Base-by-base conservation (phyloP, 2,329 filamentous ascomycete genomes). In the Botrytis medusae region DNA sequence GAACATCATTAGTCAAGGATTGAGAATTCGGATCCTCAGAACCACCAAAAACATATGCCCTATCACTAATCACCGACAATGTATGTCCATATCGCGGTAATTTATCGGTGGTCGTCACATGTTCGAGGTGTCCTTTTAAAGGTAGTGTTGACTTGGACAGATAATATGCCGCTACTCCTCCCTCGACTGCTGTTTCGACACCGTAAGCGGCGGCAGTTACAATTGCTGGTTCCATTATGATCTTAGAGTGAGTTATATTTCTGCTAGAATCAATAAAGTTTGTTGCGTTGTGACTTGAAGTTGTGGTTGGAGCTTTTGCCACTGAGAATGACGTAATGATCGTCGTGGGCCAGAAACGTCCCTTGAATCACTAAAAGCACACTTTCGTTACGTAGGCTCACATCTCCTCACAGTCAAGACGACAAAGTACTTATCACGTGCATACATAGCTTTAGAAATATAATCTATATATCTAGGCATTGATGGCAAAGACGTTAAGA, bases 31-130 rank as follows among this genome's bases (percentile, higher is more conserved):
- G 7, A 46, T 42, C n/a, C 14, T 29, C 68, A 18, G 32, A 51
- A 34, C 68, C 68, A 48, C 68, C 68, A 42, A 70, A 70, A n/a
- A 70, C 60, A 48, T 70, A 70, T 18, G 68, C 68, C 20, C 54
- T 70, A n/a, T 70, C 68, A 46, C 68, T 62, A 46, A 70, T 62
- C 29, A 70, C 68, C 25, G 68, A 59, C 16, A 70, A 34, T n/a
- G 68, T 62, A 62, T 70, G 68, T 18, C 54, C 54, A 46, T 25
- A 70, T 62, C 68, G 54, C 2, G 54, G 29, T 14, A 70, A 46
- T 44, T 22, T 10, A 25, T 46, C 68, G 2, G 68, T 70, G 22
- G 68, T 70, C 9, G 68, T 61, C 29, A 70, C 44, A 46, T 70
- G 68, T 22, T 70, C 22, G 68, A 70, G 40, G 25, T 61, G 54